Conservation (phyloP, 768 basidiomycete species). For the Suillus clintonianus region DNA sequence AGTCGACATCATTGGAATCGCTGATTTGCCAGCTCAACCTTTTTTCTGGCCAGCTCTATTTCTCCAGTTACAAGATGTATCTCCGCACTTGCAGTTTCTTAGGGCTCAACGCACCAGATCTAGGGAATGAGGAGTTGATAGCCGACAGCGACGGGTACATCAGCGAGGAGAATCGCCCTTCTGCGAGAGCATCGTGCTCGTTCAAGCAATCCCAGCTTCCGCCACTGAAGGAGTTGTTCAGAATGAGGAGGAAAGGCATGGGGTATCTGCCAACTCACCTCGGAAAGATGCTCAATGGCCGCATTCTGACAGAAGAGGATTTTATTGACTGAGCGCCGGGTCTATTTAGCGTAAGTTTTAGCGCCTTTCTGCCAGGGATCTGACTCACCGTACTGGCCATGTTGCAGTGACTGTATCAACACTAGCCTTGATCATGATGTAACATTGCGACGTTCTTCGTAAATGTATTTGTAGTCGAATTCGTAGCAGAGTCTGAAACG, state of each 20-base stretch:
- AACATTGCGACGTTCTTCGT: background rate
- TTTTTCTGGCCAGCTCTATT: conserved; percentile 35
- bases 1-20: background rate
- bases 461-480: background rate
- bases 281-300: conserved; percentile 39
- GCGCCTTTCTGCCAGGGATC: background rate
- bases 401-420: background rate
- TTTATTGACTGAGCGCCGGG: conserved; percentile 11
- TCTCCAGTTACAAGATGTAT: conserved; percentile 29
- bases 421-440: background rate
- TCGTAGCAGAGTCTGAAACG: background rate
- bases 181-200: background rate
- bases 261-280: conserved; percentile 39
- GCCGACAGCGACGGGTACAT: conserved; percentile 24
- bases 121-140: conserved; percentile 7
- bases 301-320: conserved; percentile 26
- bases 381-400: background rate
- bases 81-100: conserved; percentile 27
- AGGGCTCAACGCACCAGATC: conserved; percentile 22
- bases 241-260: conserved; percentile 41
- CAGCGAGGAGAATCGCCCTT: conserved; percentile 13
- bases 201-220: conserved; percentile 16
- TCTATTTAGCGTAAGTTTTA: no score
- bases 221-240: conserved; percentile 33
- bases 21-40: conserved; percentile 27